Evolutionary conservation across 2,329 filamentous ascomycete species (phyloP).

Genomic region (Verticillium albo-atrum): DNA sequence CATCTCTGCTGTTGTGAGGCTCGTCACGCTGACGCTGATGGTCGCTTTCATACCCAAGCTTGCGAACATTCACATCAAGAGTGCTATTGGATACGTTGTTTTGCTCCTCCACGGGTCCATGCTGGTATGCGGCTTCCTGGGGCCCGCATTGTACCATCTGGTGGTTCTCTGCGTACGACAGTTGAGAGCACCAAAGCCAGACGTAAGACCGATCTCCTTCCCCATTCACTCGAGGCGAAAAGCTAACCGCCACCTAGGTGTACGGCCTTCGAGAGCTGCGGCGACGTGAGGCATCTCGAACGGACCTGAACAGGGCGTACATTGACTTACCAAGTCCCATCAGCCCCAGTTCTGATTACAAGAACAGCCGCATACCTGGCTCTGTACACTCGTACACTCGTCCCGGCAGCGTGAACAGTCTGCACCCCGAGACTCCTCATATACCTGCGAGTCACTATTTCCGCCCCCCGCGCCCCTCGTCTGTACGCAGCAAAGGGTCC

Average conservation of each 20-base stretch:
- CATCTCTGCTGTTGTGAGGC: conserved; percentile 28
- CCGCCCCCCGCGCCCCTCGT: conserved; percentile 7
- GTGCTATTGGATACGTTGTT: conserved; percentile 67
- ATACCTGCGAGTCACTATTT: conserved; percentile 6
- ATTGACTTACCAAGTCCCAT: not conserved
- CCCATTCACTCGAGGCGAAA: too few species aligned
- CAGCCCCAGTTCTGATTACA: not conserved
- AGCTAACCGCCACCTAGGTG: not conserved
- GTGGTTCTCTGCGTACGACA: conserved; percentile 1
- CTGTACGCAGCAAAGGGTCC: conserved; percentile 1
- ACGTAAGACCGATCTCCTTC: conserved; percentile 9
- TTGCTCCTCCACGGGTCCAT: conserved; percentile 62
- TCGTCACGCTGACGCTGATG: conserved; percentile 38
- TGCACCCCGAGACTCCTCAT: not conserved
- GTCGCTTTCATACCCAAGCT: conserved; percentile 55
- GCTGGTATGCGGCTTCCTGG: conserved; percentile 63
- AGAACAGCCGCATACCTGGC: conserved; percentile 1
- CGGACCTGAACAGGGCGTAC: conserved; percentile 5
- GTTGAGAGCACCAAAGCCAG: conserved; percentile 1
- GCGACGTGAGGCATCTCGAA: conserved; percentile 12
- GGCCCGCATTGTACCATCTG: conserved; percentile 45
- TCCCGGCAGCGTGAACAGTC: not conserved
- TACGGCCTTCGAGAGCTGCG: conserved; percentile 21
- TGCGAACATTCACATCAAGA: conserved; percentile 54
- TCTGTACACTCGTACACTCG: not conserved